Evolutionary conservation across 129 eudicot genomes (phyloP).

Genomic region (Calendula officinalis): DNA sequence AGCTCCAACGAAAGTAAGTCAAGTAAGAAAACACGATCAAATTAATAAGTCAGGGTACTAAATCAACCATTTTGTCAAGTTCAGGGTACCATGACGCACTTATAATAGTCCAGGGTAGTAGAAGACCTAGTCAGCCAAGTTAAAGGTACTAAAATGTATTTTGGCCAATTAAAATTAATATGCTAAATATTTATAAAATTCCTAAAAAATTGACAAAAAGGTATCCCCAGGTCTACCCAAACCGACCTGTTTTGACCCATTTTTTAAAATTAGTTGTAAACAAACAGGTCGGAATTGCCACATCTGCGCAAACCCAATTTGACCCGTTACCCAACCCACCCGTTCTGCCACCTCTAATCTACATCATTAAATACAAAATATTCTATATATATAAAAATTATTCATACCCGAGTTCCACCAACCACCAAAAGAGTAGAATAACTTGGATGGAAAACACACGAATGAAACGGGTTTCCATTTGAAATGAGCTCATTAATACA

Average conservation of each 20-base stretch:
- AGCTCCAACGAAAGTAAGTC: too few species aligned
- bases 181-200: background rate
- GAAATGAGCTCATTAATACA: constrained; percentile 84
- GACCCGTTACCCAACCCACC: background rate
- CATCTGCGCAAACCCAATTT: background rate
- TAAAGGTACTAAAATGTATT: too few species aligned
- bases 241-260: too few species aligned
- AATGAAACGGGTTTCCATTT: constrained; percentile 84
- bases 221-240: too few species aligned
- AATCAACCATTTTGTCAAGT: too few species aligned
- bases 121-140: too few species aligned
- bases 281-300: background rate
- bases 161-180: too few species aligned
- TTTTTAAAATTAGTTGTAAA: background rate
- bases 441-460: constrained; percentile 98
- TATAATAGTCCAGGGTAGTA: too few species aligned
- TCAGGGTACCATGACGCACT: too few species aligned
- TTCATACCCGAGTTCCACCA: constrained; percentile 76
- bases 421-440: constrained; percentile 88
- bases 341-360: background rate
- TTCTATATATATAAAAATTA: background rate
- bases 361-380: background rate
- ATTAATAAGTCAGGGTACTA: too few species aligned
- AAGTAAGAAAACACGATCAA: too few species aligned
- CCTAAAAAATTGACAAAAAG: background rate